Base-by-base conservation (phyloP, 2,329 filamentous ascomycete genomes). In the Penicillium sp. region DNA sequence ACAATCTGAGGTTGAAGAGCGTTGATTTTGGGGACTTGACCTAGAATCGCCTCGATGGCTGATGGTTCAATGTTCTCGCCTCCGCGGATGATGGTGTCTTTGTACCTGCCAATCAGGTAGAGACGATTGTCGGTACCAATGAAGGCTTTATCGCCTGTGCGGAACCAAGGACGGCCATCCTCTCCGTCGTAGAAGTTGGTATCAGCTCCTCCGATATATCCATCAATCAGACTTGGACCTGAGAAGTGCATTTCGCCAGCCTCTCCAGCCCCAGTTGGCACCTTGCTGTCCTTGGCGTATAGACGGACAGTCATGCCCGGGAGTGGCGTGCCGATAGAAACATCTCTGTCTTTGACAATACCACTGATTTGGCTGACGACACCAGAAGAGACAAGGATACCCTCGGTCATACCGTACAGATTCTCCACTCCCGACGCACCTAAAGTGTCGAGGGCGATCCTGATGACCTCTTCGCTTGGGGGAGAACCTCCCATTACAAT, bases 81-180 rank as follows among this genome's bases (percentile, higher is more conserved):
- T 18, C 58, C 60, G 6, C 60, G 56, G 10, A 62, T 59, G n/a
- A 62, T 62, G 3, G 52, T 59, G 18, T 62, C 60, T 47, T 60
- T 60, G 37, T 57, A 60, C 21, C 60, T 52, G 0, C 60, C 60
- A 38, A 62, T 37, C 10, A 62, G 45, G 34, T 62, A 62, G 8
- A 60, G 45, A 10, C 46, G 58, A 46, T 52, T 39, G 27, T 60
- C 56, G 7, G 18, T 44, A 18, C 52, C 56, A 32, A 62, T 51
- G 40, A 59, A 48, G 2, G 52, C 60, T 46, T 60, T 55, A 40
- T 62, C 60, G 7, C 60, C 60, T 27, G 56, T 60, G 46, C 51
- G 29, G 31, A 62, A 60, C 60, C 60, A 62, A 5, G 12, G 6
- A 18, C 25, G 32, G 4, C 56, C 58, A 56, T 60, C 51, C 8